These are phyloP conservation scores for Adansonia madagascariensis DNA, from an alignment of 441 rosid species.

Conservation along the genomic window DNA sequence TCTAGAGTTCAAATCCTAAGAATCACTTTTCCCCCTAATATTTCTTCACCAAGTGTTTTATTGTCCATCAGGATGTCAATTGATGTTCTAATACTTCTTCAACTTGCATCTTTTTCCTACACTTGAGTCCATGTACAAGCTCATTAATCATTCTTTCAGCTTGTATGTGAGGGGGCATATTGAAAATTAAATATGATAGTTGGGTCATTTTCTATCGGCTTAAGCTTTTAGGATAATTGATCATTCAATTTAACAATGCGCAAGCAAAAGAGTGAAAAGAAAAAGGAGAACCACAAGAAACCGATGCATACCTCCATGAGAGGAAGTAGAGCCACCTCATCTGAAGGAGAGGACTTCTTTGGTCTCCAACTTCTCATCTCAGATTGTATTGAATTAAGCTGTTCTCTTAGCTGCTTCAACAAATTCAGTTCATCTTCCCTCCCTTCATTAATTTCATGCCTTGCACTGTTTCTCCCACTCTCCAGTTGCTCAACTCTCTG, in stretches of 20 bases:
- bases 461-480: conserved; percentile 36
- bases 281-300: neutral
- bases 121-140: neutral
- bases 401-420: conserved; percentile 66
- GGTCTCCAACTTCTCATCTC: conserved; percentile 57
- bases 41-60: neutral
- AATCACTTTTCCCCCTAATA: neutral
- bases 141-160: neutral
- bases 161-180: neutral
- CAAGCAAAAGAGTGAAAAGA: neutral
- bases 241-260: no score
- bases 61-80: neutral
- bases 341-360: conserved; percentile 39
- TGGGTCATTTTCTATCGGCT: no score
- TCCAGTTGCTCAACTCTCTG: conserved; percentile 67
- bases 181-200: neutral
- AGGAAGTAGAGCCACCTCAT: conserved; percentile 41
- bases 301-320: conserved; percentile 49
- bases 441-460: conserved; percentile 39
- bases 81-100: neutral
- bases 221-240: no score
- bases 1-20: neutral
- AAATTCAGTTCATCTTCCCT: conserved; percentile 55
- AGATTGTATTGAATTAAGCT: conserved; percentile 61
- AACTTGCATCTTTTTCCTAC: neutral